Base-by-base conservation (phyloP, 768 basidiomycete species). In the Butyriboletus loyo region DNA sequence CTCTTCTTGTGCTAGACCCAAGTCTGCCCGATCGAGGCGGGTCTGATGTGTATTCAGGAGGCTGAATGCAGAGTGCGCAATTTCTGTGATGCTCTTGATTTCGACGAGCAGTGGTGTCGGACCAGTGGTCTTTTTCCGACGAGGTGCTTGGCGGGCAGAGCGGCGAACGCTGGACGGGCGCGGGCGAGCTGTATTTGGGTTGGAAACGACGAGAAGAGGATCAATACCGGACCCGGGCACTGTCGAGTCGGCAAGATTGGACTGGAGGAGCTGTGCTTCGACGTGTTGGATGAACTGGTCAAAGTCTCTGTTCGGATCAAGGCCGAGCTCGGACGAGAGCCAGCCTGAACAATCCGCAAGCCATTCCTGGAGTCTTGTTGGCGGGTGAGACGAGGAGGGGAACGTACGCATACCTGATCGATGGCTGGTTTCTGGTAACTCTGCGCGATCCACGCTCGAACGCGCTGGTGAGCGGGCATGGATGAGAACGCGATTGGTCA, bases 31-130 rank as follows among this genome's bases (percentile, higher is more conserved):
- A 42, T 83, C 80, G 49, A 80, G 72, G 31, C 91, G 77, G 13
- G 83, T 81, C 48, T 82, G 76, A 21, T 87, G 78, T 22, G 81
- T 78, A 59, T 88, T 88, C 54, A 86, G 78, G 17, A 97, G 76
- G 46, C 75, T 83, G 62, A 92, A 89, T 0, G 94, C 95, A 58
- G 92, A 92, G 39, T 80, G 73, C 0, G 86, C 90, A 21, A 97
- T 85, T 50, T 98, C 95, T 17, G 83, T 89, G n/a, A 96, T 79
- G 14, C 80, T 76, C 17, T 74, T 70, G 25, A 97, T 79, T 62
- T 97, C 87, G 10, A 94, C 86, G 34, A 92, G 81, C 30, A 89
- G 69, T 1, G 86, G 82, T 21, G 44, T 55, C 7, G 73, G 55
- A 7, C 77, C 76, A 2, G 61, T 60, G 14, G 74, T 54, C 45